phyloP scores from a whole-genome alignment of 805 yeast species.

The Komagataella pastoris region DNA sequence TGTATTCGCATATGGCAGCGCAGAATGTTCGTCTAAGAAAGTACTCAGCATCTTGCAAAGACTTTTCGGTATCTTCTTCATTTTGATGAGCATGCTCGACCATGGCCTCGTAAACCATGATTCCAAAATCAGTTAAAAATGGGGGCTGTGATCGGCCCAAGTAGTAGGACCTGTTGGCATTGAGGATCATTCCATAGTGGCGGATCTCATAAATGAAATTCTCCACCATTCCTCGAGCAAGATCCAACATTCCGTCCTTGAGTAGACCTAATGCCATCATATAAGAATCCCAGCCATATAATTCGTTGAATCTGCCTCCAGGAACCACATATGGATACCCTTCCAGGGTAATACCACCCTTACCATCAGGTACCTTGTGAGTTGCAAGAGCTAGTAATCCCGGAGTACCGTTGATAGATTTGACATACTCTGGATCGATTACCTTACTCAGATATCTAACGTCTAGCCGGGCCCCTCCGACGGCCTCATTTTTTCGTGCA shows the following conservation, averaged over 20 bases:
- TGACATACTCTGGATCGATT: conserved; percentile 67
- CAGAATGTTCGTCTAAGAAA: conserved; percentile 49
- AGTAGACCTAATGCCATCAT: conserved; percentile 80
- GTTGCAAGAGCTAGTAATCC: conserved; percentile 79
- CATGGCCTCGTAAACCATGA: conserved; percentile 49
- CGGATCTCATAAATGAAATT: conserved; percentile 84
- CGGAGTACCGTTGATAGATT: conserved; percentile 67
- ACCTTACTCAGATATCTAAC: conserved; percentile 66
- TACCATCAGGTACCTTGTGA: conserved; percentile 29
- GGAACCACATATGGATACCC: conserved; percentile 90
- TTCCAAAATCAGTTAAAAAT: conserved; percentile 84
- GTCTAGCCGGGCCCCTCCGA: conserved; percentile 29
- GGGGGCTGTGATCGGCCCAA: conserved; percentile 94
- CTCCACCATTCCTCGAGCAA: conserved; percentile 84
- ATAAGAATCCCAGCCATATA: conserved; percentile 97
- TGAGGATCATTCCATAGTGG: conserved; percentile 84
- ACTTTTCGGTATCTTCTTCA: conserved; percentile 22
- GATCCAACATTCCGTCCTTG: conserved; percentile 45
- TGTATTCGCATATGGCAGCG: conserved; percentile 83
- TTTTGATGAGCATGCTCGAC: conserved; percentile 12
- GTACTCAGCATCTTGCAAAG: conserved; percentile 25
- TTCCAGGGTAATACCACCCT: conserved; percentile 34
- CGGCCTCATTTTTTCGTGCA: conserved; percentile 38
- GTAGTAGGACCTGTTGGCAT: conserved; percentile 89
- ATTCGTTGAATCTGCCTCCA: conserved; percentile 93